phyloP scores from a whole-genome alignment of 176 grass and related monocot species.

The Metroxylon sagu region DNA sequence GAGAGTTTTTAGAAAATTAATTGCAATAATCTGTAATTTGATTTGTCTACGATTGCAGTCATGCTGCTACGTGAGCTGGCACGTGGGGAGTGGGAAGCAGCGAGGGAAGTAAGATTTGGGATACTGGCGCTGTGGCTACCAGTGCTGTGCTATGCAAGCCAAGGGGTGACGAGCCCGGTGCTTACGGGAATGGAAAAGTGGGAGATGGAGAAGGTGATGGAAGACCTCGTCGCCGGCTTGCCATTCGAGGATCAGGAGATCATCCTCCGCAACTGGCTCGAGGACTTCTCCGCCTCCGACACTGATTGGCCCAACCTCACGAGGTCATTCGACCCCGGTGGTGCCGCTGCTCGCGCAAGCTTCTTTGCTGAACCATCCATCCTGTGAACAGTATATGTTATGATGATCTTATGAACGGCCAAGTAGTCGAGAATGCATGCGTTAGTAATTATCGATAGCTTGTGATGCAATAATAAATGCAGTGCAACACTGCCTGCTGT shows the following conservation, averaged over 20 bases:
- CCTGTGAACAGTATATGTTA: too few species aligned
- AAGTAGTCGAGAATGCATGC: too few species aligned
- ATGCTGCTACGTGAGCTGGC: constrained; percentile 25
- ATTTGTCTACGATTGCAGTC: constrained; percentile 1
- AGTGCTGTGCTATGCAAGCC: constrained; percentile 29
- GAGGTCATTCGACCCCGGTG: constrained; percentile 18
- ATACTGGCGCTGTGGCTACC: constrained; percentile 32
- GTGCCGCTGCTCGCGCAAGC: constrained; percentile 30
- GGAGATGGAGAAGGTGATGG: constrained; percentile 21
- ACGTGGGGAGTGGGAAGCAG: constrained; percentile 19
- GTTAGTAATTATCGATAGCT: too few species aligned
- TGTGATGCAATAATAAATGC: too few species aligned
- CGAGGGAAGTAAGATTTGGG: constrained; percentile 26
- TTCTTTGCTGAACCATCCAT: too few species aligned
- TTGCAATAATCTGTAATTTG: too few species aligned
- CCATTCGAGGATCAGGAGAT: constrained; percentile 36
- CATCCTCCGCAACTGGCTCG: constrained; percentile 28
- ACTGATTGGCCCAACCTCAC: constrained; percentile 33
- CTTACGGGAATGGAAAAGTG: constrained; percentile 16
- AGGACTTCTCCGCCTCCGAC: constrained; percentile 35
- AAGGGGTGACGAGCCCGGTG: constrained; percentile 28
- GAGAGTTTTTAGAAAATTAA: too few species aligned
- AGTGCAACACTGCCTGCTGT: too few species aligned
- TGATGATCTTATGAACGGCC: too few species aligned
- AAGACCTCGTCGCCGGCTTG: constrained; percentile 25